A percentile compares a stretch with the other conserved stretches of the same genome.
Evolutionary conservation across 108 stramenopile genomes (phyloP).

Genomic region (Fragilaria radians): DNA sequence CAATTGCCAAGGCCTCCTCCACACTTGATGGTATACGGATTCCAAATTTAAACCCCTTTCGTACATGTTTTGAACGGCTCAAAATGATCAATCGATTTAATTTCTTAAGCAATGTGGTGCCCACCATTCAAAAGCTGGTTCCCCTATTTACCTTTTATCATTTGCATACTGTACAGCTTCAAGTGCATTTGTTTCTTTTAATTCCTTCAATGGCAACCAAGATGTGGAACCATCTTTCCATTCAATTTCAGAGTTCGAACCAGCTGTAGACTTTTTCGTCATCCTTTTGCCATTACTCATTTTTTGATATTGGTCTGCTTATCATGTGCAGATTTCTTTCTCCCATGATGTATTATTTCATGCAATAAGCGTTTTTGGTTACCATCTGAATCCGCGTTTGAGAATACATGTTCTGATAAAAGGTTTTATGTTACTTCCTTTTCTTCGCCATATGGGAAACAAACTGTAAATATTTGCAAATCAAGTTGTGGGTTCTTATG

Average conservation of each 20-base stretch:
- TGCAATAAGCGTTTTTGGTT: conserved; percentile 9
- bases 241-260: background rate
- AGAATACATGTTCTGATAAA: conserved; percentile 42
- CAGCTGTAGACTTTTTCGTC: conserved; percentile 4
- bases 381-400: conserved; percentile 10
- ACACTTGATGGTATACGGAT: conserved; percentile 11
- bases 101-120: background rate
- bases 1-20: conserved; percentile 7
- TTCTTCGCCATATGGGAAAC: conserved; percentile 41
- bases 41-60: conserved; percentile 16
- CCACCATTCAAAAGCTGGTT: conserved; percentile 28
- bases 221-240: conserved; percentile 6
- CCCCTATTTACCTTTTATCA: background rate
- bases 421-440: conserved; percentile 41
- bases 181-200: conserved; percentile 14
- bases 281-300: background rate
- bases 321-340: background rate
- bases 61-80: conserved; percentile 13
- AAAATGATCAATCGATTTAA: conserved; percentile 10
- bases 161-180: conserved; percentile 25
- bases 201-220: conserved; percentile 6
- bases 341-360: conserved; percentile 1
- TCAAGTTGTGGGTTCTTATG: conserved; percentile 30
- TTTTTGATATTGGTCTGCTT: background rate
- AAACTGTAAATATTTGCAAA: conserved; percentile 25